Evolutionary conservation across 2,329 filamentous ascomycete species (phyloP).

Genomic region (Sporothrix variecibatus): DNA sequence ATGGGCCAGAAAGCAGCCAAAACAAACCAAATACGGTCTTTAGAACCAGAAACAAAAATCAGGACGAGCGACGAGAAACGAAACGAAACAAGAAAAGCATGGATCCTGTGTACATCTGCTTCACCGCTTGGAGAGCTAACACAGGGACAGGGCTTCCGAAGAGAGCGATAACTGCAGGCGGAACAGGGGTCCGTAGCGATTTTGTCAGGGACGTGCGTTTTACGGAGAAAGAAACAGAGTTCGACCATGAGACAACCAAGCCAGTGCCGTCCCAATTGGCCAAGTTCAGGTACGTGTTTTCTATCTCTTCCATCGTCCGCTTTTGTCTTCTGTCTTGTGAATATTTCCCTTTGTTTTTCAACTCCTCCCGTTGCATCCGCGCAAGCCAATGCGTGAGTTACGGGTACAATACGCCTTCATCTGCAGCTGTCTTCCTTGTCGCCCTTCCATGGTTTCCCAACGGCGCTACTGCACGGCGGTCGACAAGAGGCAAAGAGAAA

Average conservation of each 20-base stretch:
- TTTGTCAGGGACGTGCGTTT: background rate
- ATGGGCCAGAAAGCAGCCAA: background rate
- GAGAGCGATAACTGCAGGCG: background rate
- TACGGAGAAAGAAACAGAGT: background rate
- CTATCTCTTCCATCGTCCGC: background rate
- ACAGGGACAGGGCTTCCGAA: background rate
- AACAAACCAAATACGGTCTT: background rate
- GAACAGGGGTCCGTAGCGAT: conserved; percentile 1
- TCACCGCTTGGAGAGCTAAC: conserved; percentile 7
- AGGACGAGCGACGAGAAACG: background rate
- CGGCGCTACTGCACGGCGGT: conserved; percentile 18
- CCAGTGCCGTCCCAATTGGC: background rate
- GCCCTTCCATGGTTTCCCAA: conserved; percentile 8
- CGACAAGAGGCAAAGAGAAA: conserved; percentile 6
- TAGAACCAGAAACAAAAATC: background rate
- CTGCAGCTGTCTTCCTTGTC: background rate
- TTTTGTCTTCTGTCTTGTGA: background rate
- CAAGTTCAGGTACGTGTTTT: background rate
- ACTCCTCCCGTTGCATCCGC: conserved; percentile 1
- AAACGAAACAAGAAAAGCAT: background rate
- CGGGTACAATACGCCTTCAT: background rate
- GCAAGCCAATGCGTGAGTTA: background rate
- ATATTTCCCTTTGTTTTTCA: background rate
- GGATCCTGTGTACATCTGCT: background rate
- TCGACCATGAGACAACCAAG: background rate